Conservation (phyloP, 257 asterid species). For the Forsythia viridissima region DNA sequence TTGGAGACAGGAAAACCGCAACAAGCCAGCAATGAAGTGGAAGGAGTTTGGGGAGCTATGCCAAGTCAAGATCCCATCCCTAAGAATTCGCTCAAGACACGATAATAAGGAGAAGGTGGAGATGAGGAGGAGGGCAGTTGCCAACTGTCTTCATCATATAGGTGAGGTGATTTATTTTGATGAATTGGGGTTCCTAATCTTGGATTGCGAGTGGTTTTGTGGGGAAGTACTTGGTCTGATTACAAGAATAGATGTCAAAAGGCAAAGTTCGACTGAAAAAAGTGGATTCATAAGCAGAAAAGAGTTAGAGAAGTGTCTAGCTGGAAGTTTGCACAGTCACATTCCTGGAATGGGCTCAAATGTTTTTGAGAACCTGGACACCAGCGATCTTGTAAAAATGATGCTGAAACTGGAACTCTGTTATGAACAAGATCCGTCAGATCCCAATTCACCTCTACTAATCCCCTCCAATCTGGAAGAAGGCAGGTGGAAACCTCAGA, state of each 20-base stretch:
- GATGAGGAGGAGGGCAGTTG: slow-evolving; percentile 64
- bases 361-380: slow-evolving; percentile 59
- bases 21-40: slow-evolving; percentile 78
- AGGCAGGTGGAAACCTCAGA: slow-evolving; percentile 66
- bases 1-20: slow-evolving; percentile 67
- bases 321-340: slow-evolving; percentile 54
- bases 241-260: slow-evolving; percentile 47
- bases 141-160: slow-evolving; percentile 66
- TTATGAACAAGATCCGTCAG: slow-evolving; percentile 67
- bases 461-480: slow-evolving; percentile 73
- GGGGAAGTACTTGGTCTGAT: slow-evolving; percentile 70
- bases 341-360: slow-evolving; percentile 61
- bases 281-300: slow-evolving; percentile 64
- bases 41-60: slow-evolving; percentile 75
- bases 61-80: slow-evolving; percentile 70
- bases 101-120: slow-evolving; percentile 67
- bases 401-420: slow-evolving; percentile 86
- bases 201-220: slow-evolving; percentile 82
- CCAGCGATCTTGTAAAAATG: slow-evolving; percentile 59
- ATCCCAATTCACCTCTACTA: slow-evolving; percentile 53
- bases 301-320: slow-evolving; percentile 70
- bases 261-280: slow-evolving; percentile 37
- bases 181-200: slow-evolving; percentile 56
- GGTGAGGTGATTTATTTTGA: slow-evolving; percentile 82
- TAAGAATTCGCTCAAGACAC: slow-evolving; percentile 64